A percentile compares a stretch with the other conserved stretches of the same genome.
phyloP scores from a whole-genome alignment of 306 rosid genomes.

The Quercus bicolor region DNA sequence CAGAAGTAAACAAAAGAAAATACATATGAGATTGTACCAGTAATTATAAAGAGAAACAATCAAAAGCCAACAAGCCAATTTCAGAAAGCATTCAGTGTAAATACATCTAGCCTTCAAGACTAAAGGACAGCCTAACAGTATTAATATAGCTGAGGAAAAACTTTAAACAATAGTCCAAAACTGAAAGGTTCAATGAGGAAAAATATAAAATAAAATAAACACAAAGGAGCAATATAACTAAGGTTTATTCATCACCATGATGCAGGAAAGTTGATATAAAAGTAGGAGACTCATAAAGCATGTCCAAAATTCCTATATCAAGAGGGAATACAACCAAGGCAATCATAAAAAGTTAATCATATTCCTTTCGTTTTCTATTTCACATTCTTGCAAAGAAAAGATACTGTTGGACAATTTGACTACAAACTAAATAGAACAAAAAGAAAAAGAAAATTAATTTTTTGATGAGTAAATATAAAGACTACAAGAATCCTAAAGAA shows the following conservation, averaged over 20 bases:
- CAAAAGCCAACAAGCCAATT: constrained; percentile 15
- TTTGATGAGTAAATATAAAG: too few relatives aligned
- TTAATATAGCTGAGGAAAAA: neutral
- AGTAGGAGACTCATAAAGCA: neutral
- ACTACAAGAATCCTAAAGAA: too few relatives aligned
- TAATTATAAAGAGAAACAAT: neutral
- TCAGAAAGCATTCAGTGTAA: constrained; percentile 5
- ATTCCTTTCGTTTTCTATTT: neutral
- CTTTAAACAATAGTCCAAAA: neutral
- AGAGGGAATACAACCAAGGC: neutral
- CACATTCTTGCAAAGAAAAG: neutral
- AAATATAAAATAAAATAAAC: neutral
- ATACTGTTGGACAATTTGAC: neutral
- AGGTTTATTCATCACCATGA: constrained; percentile 10
- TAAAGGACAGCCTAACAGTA: constrained; percentile 10
- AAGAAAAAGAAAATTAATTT: neutral
- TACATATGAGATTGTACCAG: constrained; percentile 2
- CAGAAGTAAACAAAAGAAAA: constrained; percentile 28
- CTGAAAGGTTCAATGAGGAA: neutral
- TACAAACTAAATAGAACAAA: neutral
- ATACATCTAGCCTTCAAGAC: neutral
- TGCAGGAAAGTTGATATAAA: constrained; percentile 1
- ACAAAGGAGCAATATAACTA: neutral
- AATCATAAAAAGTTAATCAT: neutral
- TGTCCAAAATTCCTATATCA: constrained; percentile 2